phyloP scores from a whole-genome alignment of 345 rosid genomes.

The Acer negundo region DNA sequence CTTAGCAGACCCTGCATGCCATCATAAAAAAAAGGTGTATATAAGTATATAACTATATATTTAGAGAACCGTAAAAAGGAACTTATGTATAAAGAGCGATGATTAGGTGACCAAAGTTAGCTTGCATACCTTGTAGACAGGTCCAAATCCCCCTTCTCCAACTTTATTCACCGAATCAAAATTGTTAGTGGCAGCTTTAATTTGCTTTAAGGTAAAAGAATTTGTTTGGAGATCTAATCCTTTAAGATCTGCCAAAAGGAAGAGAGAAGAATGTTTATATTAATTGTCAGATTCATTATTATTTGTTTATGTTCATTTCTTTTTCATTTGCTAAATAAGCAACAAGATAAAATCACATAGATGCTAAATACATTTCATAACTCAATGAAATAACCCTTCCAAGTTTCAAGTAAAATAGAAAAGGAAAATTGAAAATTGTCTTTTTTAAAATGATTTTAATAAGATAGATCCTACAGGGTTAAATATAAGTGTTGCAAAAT shows the following conservation, averaged over 20 bases:
- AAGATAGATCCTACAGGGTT: not conserved
- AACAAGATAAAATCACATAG: not conserved
- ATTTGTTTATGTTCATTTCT: not conserved
- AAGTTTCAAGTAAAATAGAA: not conserved
- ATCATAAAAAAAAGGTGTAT: not conserved
- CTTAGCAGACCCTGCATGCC: slow-evolving; percentile 36
- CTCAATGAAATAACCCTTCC: not conserved
- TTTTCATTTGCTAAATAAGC: not conserved
- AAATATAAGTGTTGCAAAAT: not conserved
- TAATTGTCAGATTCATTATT: not conserved
- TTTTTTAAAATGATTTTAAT: not conserved
- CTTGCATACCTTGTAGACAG: slow-evolving; percentile 36
- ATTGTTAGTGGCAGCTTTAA: slow-evolving; percentile 37
- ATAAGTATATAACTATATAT: no score
- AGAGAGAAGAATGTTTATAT: not conserved
- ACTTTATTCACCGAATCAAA: slow-evolving; percentile 36
- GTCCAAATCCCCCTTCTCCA: slow-evolving; percentile 52
- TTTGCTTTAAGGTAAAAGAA: slow-evolving; percentile 38
- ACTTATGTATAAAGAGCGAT: not conserved
- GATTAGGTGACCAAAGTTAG: not conserved
- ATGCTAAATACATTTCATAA: not conserved
- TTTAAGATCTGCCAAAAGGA: slow-evolving; percentile 19
- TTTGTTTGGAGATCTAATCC: slow-evolving; percentile 43
- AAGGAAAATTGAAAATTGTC: no score
- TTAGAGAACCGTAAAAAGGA: not conserved